Evolutionary conservation across 202 grass and related monocot genomes (phyloP).

Genomic region (Panicum hallii): DNA sequence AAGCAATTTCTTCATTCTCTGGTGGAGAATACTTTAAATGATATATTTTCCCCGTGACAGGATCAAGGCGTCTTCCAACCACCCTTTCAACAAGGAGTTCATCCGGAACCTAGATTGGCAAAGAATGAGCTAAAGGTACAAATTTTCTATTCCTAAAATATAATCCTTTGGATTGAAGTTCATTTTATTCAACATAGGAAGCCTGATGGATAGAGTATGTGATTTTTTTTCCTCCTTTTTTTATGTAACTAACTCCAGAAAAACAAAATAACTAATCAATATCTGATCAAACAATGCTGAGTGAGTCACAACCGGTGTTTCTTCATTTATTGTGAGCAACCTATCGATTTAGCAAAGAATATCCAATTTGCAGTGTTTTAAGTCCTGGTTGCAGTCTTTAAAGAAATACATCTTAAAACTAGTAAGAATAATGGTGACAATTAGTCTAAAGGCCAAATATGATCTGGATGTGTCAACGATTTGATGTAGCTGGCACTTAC

Average conservation of each 20-base stretch:
- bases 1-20: conserved; percentile 92
- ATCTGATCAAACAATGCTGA: not conserved
- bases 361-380: conserved; percentile 1
- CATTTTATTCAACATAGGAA: conserved; percentile 21
- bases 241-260: conserved; percentile 20
- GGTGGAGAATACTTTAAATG: conserved; percentile 95
- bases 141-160: not conserved
- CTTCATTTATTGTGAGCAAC: conserved; percentile 3
- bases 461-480: conserved; percentile 13
- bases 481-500: conserved; percentile 53
- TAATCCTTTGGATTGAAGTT: conserved; percentile 9
- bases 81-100: conserved; percentile 92
- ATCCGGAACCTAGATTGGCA: conserved; percentile 69
- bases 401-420: conserved; percentile 6
- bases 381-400: not conserved
- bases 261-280: not conserved
- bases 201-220: not conserved
- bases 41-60: conserved; percentile 95
- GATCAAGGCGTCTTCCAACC: conserved; percentile 87
- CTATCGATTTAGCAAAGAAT: conserved; percentile 6
- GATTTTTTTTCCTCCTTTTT: not conserved
- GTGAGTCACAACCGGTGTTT: not conserved
- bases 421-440: conserved; percentile 26
- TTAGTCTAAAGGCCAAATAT: conserved; percentile 17
- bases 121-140: conserved; percentile 32